These are phyloP conservation scores for Aspergillus sp. DNA, from an alignment of 2,329 filamentous ascomycete species.

Conservation along the genomic window DNA sequence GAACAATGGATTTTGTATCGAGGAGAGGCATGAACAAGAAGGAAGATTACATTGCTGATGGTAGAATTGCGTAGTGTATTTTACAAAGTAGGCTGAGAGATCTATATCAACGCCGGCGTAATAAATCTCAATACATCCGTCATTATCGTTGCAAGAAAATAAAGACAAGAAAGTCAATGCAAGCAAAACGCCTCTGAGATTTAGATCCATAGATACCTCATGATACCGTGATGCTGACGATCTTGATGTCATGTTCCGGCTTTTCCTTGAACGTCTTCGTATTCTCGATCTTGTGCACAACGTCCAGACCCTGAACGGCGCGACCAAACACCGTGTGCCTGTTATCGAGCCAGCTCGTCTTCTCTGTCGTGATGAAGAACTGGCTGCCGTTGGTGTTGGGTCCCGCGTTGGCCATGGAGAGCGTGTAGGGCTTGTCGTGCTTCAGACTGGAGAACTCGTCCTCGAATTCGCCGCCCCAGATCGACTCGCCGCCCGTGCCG, in stretches of 20 bases:
- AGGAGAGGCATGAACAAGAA: background rate
- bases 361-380: constrained; percentile 98
- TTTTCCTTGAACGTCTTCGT: constrained; percentile 84
- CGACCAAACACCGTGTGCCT: constrained; percentile 97
- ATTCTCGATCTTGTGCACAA: constrained; percentile 95
- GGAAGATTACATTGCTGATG: background rate
- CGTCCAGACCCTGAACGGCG: constrained; percentile 85
- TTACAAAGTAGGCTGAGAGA: background rate
- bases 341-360: constrained; percentile 92
- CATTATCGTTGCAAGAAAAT: background rate
- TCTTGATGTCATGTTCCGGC: constrained; percentile 95
- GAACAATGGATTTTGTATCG: background rate
- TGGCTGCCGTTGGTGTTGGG: constrained; percentile 94
- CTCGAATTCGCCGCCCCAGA: constrained; percentile 89
- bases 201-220: constrained; percentile 9
- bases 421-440: constrained; percentile 93
- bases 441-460: constrained; percentile 90
- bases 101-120: background rate
- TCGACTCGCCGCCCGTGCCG: constrained; percentile 85
- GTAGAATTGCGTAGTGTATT: background rate
- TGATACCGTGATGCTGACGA: constrained; percentile 70
- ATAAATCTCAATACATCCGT: background rate
- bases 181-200: background rate
- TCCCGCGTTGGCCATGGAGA: constrained; percentile 97
- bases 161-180: background rate